phyloP scores from a whole-genome alignment of 176 grass and related monocot genomes.

The Dendrocalamus sinicus region DNA sequence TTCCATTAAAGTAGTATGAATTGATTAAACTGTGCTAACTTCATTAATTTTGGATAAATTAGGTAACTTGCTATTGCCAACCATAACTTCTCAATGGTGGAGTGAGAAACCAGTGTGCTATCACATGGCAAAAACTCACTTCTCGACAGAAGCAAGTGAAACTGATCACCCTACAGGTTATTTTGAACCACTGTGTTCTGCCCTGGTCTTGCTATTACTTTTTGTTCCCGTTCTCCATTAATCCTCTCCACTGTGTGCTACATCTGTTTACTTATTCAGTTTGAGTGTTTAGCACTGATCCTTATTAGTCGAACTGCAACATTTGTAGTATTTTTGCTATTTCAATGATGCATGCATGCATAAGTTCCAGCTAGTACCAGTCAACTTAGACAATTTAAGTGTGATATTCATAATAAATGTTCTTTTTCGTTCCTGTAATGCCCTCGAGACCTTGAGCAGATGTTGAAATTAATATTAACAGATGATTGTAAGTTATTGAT shows the following conservation, averaged over 20 bases:
- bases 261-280: not conserved
- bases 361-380: not conserved
- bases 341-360: not conserved
- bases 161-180: conserved; percentile 63
- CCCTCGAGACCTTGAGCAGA: not conserved
- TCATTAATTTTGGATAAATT: conserved; percentile 42
- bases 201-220: not conserved
- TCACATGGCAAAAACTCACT: conserved; percentile 42
- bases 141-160: conserved; percentile 72
- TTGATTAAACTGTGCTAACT: conserved; percentile 25
- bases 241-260: not conserved
- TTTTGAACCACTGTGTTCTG: conserved; percentile 1
- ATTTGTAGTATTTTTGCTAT: not conserved
- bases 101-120: conserved; percentile 43
- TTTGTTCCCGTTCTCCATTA: conserved; percentile 13
- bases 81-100: conserved; percentile 39
- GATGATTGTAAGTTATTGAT: not conserved
- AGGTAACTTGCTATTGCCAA: conserved; percentile 42
- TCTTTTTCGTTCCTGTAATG: not conserved
- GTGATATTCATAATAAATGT: not conserved
- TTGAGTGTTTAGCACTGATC: not conserved
- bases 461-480: not conserved
- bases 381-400: not conserved
- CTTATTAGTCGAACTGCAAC: not conserved
- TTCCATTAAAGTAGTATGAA: not conserved